A percentile compares a stretch with the other conserved stretches of the same genome.
These are phyloP conservation scores for Hypoxylon perforatum DNA, from an alignment of 495 filamentous ascomycete genomes.

Conservation along the genomic window DNA sequence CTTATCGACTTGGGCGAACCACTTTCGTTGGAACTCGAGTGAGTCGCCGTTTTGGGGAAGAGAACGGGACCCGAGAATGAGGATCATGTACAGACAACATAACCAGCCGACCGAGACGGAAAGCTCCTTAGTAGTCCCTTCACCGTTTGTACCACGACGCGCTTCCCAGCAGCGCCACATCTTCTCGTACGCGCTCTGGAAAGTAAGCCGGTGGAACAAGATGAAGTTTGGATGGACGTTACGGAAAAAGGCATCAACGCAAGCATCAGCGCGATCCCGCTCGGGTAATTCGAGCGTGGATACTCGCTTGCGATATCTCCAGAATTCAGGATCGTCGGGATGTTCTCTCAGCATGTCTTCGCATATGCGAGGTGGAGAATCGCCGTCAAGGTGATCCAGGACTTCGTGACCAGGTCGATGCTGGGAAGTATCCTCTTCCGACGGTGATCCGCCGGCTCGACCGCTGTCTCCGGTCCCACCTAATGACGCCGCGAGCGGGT, in stretches of 20 bases:
- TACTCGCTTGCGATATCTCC: conserved; percentile 37
- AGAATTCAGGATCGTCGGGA: conserved; percentile 37
- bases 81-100: conserved; percentile 58
- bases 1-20: conserved; percentile 45
- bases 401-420: not conserved
- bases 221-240: conserved; percentile 57
- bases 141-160: conserved; percentile 7
- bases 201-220: conserved; percentile 57
- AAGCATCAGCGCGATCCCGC: conserved; percentile 47
- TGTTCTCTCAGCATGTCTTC: conserved; percentile 34
- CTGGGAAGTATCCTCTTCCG: not conserved
- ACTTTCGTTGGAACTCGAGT: conserved; percentile 50
- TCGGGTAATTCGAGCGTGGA: conserved; percentile 41
- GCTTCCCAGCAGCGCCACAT: conserved; percentile 47
- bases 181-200: conserved; percentile 54
- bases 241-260: conserved; percentile 55
- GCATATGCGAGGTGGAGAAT: conserved; percentile 34
- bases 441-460: not conserved
- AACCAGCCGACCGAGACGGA: conserved; percentile 53
- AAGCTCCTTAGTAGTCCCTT: conserved; percentile 8
- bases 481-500: conserved; percentile 31
- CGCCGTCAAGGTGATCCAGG: conserved; percentile 35
- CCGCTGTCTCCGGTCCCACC: conserved; percentile 32
- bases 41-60: conserved; percentile 44
- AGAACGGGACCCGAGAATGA: conserved; percentile 53